Conservation (phyloP, 2,329 filamentous ascomycete genomes). For the Madurella fahalii region DNA sequence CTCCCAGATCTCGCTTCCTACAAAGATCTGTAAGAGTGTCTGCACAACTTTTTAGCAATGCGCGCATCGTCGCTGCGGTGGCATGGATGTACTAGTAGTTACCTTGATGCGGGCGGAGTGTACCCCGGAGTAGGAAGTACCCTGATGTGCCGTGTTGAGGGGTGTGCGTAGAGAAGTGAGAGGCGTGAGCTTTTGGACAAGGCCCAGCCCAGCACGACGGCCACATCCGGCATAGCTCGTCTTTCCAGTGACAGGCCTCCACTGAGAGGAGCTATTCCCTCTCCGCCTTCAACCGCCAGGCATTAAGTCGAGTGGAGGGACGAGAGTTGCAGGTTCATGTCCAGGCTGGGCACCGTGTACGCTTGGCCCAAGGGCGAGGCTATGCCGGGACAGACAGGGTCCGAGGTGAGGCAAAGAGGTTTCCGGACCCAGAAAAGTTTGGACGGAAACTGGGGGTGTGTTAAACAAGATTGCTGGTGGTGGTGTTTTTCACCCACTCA, state of each 20-base stretch:
- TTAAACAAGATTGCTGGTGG: too few relatives aligned
- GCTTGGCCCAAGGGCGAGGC: too few relatives aligned
- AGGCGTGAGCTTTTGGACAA: too few relatives aligned
- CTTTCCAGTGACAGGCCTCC: conserved; percentile 11
- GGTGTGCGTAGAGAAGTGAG: conserved; percentile 8
- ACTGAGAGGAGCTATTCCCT: neutral
- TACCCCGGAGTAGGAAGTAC: neutral
- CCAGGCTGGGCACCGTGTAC: too few relatives aligned
- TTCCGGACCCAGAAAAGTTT: too few relatives aligned
- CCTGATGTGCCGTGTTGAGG: conserved; percentile 3
- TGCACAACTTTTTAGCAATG: neutral
- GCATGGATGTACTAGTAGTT: neutral
- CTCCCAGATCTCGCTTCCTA: neutral
- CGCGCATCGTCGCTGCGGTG: neutral
- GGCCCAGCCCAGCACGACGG: conserved; percentile 11
- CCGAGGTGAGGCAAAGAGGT: too few relatives aligned
- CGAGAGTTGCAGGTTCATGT: too few relatives aligned
- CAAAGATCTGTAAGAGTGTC: neutral
- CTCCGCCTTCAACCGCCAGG: too few relatives aligned
- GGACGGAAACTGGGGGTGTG: neutral
- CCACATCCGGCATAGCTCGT: conserved; percentile 22
- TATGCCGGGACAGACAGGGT: too few relatives aligned
- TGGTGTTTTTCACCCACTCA: too few relatives aligned
- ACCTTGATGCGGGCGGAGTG: conserved; percentile 4
- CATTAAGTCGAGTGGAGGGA: too few relatives aligned